Evolutionary conservation across 305 asterid species (phyloP).

Genomic region (Fraxinus velutina): DNA sequence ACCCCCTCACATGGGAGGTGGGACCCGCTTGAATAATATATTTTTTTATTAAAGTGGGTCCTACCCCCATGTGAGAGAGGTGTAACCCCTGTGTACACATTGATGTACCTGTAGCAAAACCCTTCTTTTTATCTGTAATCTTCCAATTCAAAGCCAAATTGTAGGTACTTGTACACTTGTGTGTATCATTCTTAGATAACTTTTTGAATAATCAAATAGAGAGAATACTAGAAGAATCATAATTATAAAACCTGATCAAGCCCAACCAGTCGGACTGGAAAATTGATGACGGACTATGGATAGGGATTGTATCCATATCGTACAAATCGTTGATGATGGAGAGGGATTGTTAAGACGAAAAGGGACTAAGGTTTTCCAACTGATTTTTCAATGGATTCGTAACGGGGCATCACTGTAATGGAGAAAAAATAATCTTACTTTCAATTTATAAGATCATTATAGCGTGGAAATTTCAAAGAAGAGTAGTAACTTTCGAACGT

Average conservation of each 20-base stretch:
- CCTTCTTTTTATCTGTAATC: too few species aligned
- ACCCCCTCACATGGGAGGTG: too few species aligned
- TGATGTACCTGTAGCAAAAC: too few species aligned
- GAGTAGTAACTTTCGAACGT: constrained; percentile 72
- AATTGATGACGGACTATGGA: background rate
- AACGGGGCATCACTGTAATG: constrained; percentile 40
- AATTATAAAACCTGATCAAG: background rate
- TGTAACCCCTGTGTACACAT: too few species aligned
- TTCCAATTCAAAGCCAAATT: too few species aligned
- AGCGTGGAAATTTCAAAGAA: constrained; percentile 69
- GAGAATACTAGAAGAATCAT: background rate
- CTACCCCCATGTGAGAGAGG: too few species aligned
- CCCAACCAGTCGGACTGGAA: background rate
- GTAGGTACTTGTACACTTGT: too few species aligned
- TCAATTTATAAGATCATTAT: constrained; percentile 59
- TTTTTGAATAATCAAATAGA: background rate
- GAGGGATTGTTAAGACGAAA: constrained; percentile 67
- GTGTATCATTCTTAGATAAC: background rate
- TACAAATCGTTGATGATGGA: constrained; percentile 33
- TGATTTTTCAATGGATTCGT: constrained; percentile 58
- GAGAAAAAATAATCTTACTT: constrained; percentile 34
- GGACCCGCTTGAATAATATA: too few species aligned
- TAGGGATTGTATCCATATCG: background rate
- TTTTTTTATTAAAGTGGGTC: too few species aligned
- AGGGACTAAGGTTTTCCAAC: constrained; percentile 84